These are phyloP conservation scores for Pseudophaeomoniella oleicola DNA, from an alignment of 2,329 filamentous ascomycete genomes.

Conservation along the genomic window DNA sequence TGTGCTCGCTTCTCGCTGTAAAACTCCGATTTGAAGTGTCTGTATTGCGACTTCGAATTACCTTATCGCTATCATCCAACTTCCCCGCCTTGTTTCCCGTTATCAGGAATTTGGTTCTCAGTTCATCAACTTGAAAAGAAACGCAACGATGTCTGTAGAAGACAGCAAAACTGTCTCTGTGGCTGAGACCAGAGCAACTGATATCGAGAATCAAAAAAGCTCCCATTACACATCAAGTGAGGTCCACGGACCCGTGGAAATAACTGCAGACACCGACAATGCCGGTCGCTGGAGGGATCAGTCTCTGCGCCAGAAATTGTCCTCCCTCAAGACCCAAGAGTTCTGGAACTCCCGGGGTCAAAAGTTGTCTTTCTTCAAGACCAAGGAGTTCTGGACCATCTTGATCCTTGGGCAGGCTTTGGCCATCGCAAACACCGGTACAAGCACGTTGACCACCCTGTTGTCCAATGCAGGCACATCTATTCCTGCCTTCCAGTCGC, in stretches of 20 bases:
- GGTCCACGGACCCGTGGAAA: slow-evolving; percentile 5
- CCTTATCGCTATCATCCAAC: too few species aligned
- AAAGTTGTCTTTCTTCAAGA: slow-evolving; percentile 56
- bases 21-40: slow-evolving; percentile 35
- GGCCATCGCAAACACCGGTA: slow-evolving; percentile 78
- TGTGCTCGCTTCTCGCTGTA: slow-evolving; percentile 35
- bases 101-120: too few species aligned
- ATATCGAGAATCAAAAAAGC: neutral
- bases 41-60: too few species aligned
- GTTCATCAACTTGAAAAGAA: too few species aligned
- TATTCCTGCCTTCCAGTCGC: slow-evolving; percentile 87
- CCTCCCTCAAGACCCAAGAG: slow-evolving; percentile 23
- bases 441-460: slow-evolving; percentile 77
- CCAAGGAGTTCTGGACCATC: slow-evolving; percentile 77
- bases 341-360: slow-evolving; percentile 28
- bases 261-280: slow-evolving; percentile 9
- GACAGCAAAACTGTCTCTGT: slow-evolving; percentile 1
- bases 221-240: slow-evolving; percentile 3
- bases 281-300: slow-evolving; percentile 23
- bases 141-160: too few species aligned
- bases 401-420: slow-evolving; percentile 69
- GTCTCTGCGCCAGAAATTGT: slow-evolving; percentile 13
- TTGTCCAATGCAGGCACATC: slow-evolving; percentile 54
- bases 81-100: too few species aligned
- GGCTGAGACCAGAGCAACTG: slow-evolving; percentile 8